Evolutionary conservation across 148 eudicot genomes (phyloP).

Genomic region (Chenopodium formosanum): DNA sequence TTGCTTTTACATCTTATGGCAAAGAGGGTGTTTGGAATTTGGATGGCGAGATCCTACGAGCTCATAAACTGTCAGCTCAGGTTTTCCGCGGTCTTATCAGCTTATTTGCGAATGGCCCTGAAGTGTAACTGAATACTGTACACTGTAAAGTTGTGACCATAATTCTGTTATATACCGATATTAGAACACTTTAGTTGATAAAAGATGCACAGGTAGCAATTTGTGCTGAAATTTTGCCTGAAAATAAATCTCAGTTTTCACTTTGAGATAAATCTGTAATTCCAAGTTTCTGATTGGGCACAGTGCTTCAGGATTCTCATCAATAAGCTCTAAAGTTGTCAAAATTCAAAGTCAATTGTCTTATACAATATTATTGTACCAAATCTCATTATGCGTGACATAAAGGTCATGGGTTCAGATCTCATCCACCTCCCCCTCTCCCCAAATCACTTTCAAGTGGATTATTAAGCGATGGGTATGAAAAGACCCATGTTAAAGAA

Average conservation of each 20-base stretch:
- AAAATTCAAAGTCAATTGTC: too few relatives aligned
- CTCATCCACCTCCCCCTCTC: too few relatives aligned
- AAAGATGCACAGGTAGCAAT: not conserved
- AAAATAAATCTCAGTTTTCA: not conserved
- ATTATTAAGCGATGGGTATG: too few relatives aligned
- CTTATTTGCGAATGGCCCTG: slow-evolving; percentile 92
- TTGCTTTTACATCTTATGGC: slow-evolving; percentile 80
- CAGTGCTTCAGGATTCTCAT: not conserved
- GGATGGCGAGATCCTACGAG: slow-evolving; percentile 85
- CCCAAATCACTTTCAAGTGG: too few relatives aligned
- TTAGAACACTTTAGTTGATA: not conserved
- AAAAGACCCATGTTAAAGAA: too few relatives aligned
- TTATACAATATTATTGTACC: too few relatives aligned
- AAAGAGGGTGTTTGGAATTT: slow-evolving; percentile 85
- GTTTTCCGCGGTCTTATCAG: slow-evolving; percentile 86
- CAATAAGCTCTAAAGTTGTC: not conserved
- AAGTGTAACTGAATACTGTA: slow-evolving; percentile 33
- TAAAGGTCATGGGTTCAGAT: too few relatives aligned
- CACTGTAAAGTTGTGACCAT: not conserved
- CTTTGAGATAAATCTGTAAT: not conserved
- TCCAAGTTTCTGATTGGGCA: not conserved
- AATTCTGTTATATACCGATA: not conserved
- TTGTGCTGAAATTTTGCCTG: slow-evolving; percentile 3
- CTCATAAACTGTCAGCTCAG: slow-evolving; percentile 91
- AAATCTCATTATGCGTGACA: too few relatives aligned